Base-by-base conservation (phyloP, 371 early-diverging fungal species). In the Lichtheimia corymbifera region DNA sequence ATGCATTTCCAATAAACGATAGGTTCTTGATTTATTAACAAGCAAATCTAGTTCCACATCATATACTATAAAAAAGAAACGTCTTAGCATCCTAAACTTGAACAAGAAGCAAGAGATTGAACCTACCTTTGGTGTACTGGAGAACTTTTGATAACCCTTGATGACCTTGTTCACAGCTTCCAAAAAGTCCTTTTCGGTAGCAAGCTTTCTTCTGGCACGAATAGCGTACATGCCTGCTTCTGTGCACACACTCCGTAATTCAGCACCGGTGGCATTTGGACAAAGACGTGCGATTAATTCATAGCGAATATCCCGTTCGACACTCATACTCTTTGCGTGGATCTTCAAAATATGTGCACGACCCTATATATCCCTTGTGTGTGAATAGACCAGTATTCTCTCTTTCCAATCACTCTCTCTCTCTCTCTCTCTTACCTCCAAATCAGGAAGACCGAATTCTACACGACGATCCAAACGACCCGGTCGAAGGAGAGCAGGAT, bases 161-260 rank as follows among this genome's bases (percentile, higher is more conserved):
- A 99, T 98, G 62, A 99, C 99, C 86, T 99, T 99, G 82, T 98
- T 95, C 40, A 99, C 99, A n/a, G 98, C 88, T 68, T 97, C 96
- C 78, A 99, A 83, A 82, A 99, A 99, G 85, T 99, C 99, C 81
- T 98, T 96, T 77, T 99, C 99, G 30, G 98, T 99, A 6, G 99
- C 99, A 42, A 96, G 86, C 92, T 99, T 99, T 84, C 99, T 88
- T 77, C 99, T 86, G 58, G 97, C 94, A 43, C 99, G 89, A 65
- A 99, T 99, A 9, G 99, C 99, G 88, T 96, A 99, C 99, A 99
- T 99, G 58, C 99, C 99, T 27, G 99, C 99, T 82, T 99, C 99
- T 25, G 99, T 99, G 83, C 99, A 99, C 52, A 99, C 99, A 81
- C 96, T 94, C 67, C 98, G 97, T 59, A 98, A 94, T 77, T 99